phyloP scores from a whole-genome alignment of 2,329 filamentous ascomycete genomes.

The Neoascochyta sp. region DNA sequence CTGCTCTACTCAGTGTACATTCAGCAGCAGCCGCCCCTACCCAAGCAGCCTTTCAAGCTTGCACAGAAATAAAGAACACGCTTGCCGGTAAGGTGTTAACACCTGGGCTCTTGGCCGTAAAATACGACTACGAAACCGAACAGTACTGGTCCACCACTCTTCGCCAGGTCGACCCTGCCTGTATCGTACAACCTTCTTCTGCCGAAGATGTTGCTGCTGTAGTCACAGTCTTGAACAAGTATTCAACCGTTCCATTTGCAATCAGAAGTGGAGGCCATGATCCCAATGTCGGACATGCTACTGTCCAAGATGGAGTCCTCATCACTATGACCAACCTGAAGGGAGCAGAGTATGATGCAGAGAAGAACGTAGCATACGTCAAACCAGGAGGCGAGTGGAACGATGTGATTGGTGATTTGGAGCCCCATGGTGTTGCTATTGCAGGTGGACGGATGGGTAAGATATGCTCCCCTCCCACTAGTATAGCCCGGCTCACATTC shows the following conservation, averaged over 20 bases:
- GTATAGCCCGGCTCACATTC: constrained; percentile 1
- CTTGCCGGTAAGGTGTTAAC: constrained; percentile 18
- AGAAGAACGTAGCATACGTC: constrained; percentile 36
- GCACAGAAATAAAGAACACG: constrained; percentile 15
- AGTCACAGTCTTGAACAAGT: constrained; percentile 23
- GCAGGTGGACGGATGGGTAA: constrained; percentile 24
- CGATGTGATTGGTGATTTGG: constrained; percentile 36
- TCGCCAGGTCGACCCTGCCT: constrained; percentile 20
- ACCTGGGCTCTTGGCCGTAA: constrained; percentile 12
- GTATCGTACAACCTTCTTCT: constrained; percentile 21
- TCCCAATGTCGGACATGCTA: constrained; percentile 37
- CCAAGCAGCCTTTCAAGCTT: constrained; percentile 15
- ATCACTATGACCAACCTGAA: constrained; percentile 36
- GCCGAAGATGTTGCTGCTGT: constrained; percentile 23
- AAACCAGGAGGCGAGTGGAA: constrained; percentile 43
- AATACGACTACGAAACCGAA: constrained; percentile 17
- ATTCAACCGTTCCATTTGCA: constrained; percentile 20
- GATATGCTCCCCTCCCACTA: too few relatives aligned
- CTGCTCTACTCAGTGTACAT: constrained; percentile 8
- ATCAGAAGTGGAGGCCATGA: constrained; percentile 37
- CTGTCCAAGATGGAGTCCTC: constrained; percentile 37
- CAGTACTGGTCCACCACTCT: constrained; percentile 21
- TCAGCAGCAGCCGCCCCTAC: constrained; percentile 10
- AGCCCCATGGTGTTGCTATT: constrained; percentile 35
- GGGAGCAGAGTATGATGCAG: constrained; percentile 36